phyloP scores from a whole-genome alignment of 139 green algal species.

The Chlamydomonas eustigma region DNA sequence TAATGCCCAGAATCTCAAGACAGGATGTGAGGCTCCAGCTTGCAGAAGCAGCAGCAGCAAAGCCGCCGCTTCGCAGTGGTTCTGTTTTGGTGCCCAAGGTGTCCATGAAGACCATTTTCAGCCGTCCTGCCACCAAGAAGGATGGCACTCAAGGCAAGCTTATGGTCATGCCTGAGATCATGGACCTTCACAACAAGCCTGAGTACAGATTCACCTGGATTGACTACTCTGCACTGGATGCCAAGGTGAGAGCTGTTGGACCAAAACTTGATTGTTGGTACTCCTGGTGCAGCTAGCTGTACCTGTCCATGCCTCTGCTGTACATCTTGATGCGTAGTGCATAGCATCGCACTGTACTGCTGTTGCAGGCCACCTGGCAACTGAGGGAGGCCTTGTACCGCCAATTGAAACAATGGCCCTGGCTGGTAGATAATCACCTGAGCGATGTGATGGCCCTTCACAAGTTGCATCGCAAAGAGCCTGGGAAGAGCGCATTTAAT shows the following conservation, averaged over 20 bases:
- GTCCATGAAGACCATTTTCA: conserved; percentile 10
- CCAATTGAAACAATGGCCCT: neutral
- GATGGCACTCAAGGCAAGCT: conserved; percentile 54
- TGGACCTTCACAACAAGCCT: conserved; percentile 64
- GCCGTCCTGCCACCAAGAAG: conserved; percentile 58
- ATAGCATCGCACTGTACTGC: neutral
- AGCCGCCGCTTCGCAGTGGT: too few species aligned
- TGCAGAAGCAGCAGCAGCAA: too few species aligned
- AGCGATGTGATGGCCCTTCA: neutral
- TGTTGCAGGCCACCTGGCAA: conserved; percentile 71
- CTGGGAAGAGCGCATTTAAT: too few species aligned
- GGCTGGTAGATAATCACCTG: conserved; percentile 32
- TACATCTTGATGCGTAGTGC: too few species aligned
- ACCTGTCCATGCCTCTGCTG: too few species aligned
- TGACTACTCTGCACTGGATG: conserved; percentile 87
- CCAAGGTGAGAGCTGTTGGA: conserved; percentile 66
- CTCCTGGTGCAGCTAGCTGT: too few species aligned
- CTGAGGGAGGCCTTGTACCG: conserved; percentile 49
- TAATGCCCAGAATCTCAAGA: too few species aligned
- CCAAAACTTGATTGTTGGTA: too few species aligned
- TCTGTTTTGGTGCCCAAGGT: too few species aligned
- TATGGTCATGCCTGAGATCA: conserved; percentile 40
- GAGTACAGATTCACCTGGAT: conserved; percentile 71
- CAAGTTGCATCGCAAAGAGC: too few species aligned
- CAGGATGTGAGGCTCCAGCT: too few species aligned